phyloP scores from a whole-genome alignment of 805 yeast species.

The Kluyveromyces dobzhanskii region DNA sequence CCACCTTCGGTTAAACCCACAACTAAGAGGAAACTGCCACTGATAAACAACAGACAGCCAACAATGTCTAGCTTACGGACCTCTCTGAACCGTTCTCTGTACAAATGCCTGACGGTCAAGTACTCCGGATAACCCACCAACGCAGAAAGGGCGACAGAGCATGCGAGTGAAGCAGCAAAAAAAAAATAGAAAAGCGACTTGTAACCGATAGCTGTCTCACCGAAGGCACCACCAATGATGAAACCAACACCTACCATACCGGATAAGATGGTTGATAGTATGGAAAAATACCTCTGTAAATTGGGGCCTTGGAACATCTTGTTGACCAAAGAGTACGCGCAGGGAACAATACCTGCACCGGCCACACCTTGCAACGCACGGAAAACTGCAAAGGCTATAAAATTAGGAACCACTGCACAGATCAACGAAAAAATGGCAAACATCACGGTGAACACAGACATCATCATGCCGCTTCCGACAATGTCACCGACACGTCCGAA shows the following conservation, averaged over 20 bases:
- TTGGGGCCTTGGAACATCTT: constrained; percentile 23
- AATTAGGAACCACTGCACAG: constrained; percentile 31
- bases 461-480: constrained; percentile 32
- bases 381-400: constrained; percentile 33
- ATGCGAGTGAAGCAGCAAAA: constrained; percentile 23
- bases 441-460: constrained; percentile 17
- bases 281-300: constrained; percentile 22
- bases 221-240: constrained; percentile 39
- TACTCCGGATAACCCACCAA: constrained; percentile 4
- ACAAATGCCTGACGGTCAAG: constrained; percentile 20
- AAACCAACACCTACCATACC: constrained; percentile 33
- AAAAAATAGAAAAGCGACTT: constrained; percentile 33
- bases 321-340: constrained; percentile 29
- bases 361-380: constrained; percentile 40
- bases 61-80: constrained; percentile 25
- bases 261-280: constrained; percentile 22
- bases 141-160: background rate
- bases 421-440: constrained; percentile 27
- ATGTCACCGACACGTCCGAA: constrained; percentile 37
- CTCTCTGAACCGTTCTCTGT: constrained; percentile 16
- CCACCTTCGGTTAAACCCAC: constrained; percentile 41
- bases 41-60: constrained; percentile 30
- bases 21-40: constrained; percentile 32
- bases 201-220: constrained; percentile 31
- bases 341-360: constrained; percentile 36